These are phyloP conservation scores for Neurospora intermedia DNA, from an alignment of 495 filamentous ascomycete genomes.

Conservation along the genomic window DNA sequence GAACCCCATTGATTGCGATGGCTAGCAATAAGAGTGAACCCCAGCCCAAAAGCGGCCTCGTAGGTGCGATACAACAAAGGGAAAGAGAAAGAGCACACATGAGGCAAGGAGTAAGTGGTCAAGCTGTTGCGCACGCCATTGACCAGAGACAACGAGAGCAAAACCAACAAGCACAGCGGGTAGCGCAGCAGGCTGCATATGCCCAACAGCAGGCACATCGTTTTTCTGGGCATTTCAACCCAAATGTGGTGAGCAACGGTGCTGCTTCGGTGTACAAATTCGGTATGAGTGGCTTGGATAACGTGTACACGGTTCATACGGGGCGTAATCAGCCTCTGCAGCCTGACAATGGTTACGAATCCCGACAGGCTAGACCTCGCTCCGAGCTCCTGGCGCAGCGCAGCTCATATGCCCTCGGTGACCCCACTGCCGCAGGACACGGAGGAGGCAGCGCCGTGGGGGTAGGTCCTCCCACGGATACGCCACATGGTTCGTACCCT, in stretches of 20 bases:
- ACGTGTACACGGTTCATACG: background rate
- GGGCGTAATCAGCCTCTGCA: conserved; percentile 6
- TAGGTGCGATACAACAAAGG: conserved; percentile 65
- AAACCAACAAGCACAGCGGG: conserved; percentile 29
- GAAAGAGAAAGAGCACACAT: conserved; percentile 66
- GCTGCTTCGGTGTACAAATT: conserved; percentile 22
- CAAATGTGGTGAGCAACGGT: conserved; percentile 7
- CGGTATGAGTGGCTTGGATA: conserved; percentile 6
- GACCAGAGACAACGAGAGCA: conserved; percentile 58
- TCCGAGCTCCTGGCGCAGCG: conserved; percentile 14
- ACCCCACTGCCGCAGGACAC: conserved; percentile 2
- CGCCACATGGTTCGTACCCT: conserved; percentile 5
- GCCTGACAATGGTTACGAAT: conserved; percentile 1
- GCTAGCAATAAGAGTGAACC: conserved; percentile 41
- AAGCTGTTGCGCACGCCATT: conserved; percentile 72
- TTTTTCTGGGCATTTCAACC: conserved; percentile 11
- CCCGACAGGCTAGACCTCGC: conserved; percentile 4
- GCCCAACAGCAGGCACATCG: conserved; percentile 28
- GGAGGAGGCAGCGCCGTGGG: conserved; percentile 3
- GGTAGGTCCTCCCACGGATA: conserved; percentile 14
- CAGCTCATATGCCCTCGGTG: conserved; percentile 3
- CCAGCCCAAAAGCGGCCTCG: conserved; percentile 48
- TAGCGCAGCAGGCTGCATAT: conserved; percentile 17
- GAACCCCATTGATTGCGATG: conserved; percentile 68
- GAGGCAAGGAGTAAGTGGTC: conserved; percentile 57